Conservation (phyloP, 192 early-diverging fungal species). For the Entomortierella lignicola region DNA sequence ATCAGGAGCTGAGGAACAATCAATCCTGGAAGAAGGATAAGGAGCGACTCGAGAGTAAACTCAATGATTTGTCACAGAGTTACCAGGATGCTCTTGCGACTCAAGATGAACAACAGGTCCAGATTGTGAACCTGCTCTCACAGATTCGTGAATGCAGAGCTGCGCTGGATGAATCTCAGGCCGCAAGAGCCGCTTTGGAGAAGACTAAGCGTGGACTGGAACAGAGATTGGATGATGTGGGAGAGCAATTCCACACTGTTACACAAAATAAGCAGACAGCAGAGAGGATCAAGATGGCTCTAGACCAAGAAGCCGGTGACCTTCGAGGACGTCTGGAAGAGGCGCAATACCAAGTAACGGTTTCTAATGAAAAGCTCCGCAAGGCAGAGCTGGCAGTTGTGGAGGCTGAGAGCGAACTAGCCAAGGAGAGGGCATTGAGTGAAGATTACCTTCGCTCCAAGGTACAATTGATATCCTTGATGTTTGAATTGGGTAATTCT, state of each 20-base stretch:
- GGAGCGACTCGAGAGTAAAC: slow-evolving; percentile 76
- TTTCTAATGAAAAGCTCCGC: slow-evolving; percentile 74
- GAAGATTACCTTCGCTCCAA: slow-evolving; percentile 62
- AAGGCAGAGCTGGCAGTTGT: slow-evolving; percentile 73
- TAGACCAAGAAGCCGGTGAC: slow-evolving; percentile 81
- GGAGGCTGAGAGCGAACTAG: slow-evolving; percentile 76
- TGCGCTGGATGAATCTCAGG: slow-evolving; percentile 75
- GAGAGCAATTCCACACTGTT: slow-evolving; percentile 74
- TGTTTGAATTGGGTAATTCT: no score
- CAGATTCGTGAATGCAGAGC: slow-evolving; percentile 71
- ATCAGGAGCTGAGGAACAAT: slow-evolving; percentile 75
- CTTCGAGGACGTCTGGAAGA: slow-evolving; percentile 82
- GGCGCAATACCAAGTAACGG: slow-evolving; percentile 71
- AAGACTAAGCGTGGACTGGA: slow-evolving; percentile 80
- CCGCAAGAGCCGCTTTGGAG: slow-evolving; percentile 71
- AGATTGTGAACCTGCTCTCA: slow-evolving; percentile 61
- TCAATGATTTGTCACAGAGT: slow-evolving; percentile 75
- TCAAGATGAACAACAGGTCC: slow-evolving; percentile 73
- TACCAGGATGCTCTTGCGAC: slow-evolving; percentile 70
- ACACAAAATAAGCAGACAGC: slow-evolving; percentile 77
- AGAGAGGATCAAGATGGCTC: slow-evolving; percentile 71
- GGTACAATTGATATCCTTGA: slow-evolving; percentile 14
- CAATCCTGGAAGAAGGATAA: slow-evolving; percentile 83
- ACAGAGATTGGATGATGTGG: slow-evolving; percentile 77
- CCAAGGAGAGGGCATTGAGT: slow-evolving; percentile 70